These are phyloP conservation scores for Trichoderma endophyticum DNA, from an alignment of 2,329 filamentous ascomycete genomes.

Conservation along the genomic window DNA sequence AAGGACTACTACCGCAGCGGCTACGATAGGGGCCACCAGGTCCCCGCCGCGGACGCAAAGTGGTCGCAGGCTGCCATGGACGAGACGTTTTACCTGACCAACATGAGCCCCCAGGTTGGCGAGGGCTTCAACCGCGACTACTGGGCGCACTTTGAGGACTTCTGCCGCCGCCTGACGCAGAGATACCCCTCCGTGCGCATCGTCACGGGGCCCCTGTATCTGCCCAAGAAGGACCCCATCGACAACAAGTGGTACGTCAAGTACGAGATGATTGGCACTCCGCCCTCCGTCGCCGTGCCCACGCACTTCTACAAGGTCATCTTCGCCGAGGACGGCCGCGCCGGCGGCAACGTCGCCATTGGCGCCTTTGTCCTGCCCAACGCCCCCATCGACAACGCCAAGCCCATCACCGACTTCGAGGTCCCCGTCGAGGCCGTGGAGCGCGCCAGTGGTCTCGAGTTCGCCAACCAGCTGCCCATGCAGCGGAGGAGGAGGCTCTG, in stretches of 20 bases:
- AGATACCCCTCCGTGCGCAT: slow-evolving; percentile 84
- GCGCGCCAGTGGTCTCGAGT: slow-evolving; percentile 87
- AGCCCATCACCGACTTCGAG: slow-evolving; percentile 87
- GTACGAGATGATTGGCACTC: slow-evolving; percentile 93
- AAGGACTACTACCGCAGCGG: slow-evolving; percentile 94
- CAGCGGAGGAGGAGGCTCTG: slow-evolving; percentile 76
- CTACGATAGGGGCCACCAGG: slow-evolving; percentile 95
- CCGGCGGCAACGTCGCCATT: slow-evolving; percentile 73
- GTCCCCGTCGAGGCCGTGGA: slow-evolving; percentile 92
- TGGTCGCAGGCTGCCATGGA: slow-evolving; percentile 95
- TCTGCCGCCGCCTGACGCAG: slow-evolving; percentile 78
- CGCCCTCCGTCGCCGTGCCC: slow-evolving; percentile 90
- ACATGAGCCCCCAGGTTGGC: slow-evolving; percentile 98
- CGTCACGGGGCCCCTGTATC: slow-evolving; percentile 89
- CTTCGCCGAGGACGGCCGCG: slow-evolving; percentile 79
- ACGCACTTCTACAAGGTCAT: slow-evolving; percentile 99
- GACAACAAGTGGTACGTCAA: slow-evolving; percentile 95
- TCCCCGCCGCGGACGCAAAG: slow-evolving; percentile 92
- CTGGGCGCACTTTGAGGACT: slow-evolving; percentile 98
- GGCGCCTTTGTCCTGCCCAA: slow-evolving; percentile 96
- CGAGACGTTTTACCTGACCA: slow-evolving; percentile 86
- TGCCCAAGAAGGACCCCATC: slow-evolving; percentile 73
- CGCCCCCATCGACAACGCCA: slow-evolving; percentile 79
- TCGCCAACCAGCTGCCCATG: slow-evolving; percentile 73
- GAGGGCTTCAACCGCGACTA: slow-evolving; percentile 99